phyloP scores from a whole-genome alignment of 257 asterid species.

The Lithospermum erythrorhizon region DNA sequence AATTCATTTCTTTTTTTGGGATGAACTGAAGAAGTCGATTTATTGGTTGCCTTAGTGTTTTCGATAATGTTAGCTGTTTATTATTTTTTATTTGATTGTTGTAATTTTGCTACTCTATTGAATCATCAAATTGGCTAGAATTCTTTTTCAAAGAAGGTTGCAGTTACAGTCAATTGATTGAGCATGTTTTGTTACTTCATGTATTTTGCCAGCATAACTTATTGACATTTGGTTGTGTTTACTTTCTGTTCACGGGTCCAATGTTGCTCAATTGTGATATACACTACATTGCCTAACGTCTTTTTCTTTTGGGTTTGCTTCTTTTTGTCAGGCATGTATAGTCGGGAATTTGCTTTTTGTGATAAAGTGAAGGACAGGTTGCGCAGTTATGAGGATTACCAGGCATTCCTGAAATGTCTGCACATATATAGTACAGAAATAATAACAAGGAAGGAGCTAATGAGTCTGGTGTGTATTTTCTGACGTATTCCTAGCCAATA shows the following conservation, averaged over 20 bases:
- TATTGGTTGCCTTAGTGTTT: not conserved
- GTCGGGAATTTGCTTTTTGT: conserved; percentile 72
- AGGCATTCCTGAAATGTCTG: conserved; percentile 94
- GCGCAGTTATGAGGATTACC: conserved; percentile 72
- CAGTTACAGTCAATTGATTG: not conserved
- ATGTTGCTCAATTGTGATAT: not conserved
- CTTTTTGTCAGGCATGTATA: conserved; percentile 52
- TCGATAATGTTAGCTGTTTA: not conserved
- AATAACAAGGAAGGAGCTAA: conserved; percentile 76
- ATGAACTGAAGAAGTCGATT: not conserved
- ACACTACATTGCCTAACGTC: not conserved
- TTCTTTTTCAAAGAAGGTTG: not conserved
- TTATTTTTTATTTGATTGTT: not conserved
- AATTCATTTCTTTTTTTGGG: conserved; percentile 4
- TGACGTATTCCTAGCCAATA: conserved; percentile 2
- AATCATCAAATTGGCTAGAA: not conserved
- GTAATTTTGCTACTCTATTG: not conserved
- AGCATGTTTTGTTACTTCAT: not conserved
- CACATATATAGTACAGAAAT: conserved; percentile 88
- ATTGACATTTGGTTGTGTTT: not conserved
- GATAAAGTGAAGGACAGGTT: conserved; percentile 91
- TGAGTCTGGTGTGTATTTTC: conserved; percentile 56
- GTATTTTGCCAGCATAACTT: not conserved
- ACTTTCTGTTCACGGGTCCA: not conserved
- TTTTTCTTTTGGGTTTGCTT: conserved; percentile 10